Base-by-base conservation (phyloP, 2,329 filamentous ascomycete species). In the Stagonosporopsis cucurbitacearum region DNA sequence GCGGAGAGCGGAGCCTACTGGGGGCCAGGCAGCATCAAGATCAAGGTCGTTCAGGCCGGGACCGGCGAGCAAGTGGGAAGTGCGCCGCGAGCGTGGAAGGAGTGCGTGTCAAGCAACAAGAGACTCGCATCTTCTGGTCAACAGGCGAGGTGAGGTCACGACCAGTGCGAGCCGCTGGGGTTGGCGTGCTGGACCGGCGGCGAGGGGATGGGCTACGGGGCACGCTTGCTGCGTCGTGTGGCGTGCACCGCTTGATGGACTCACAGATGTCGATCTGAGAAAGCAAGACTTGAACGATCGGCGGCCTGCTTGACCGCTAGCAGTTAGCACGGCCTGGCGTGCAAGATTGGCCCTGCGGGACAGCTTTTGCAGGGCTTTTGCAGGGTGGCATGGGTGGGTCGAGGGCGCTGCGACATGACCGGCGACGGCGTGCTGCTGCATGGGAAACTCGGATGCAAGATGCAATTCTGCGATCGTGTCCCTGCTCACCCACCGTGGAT, bases 211-310 rank as follows among this genome's bases (percentile, higher is more conserved):
- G 46, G 53, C 28, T 47, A 56, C 53, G 28, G 47, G 47, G n/a
- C 19, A 43, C 53, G 46, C 47, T 50, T 46, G 42, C 50, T 50
- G 47, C 53, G 47, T 46, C 19, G 52, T 55, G 46, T 50, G 53
- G 53, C 53, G 50, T 50, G 52, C 42, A 50, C 45, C 50, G 57
- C 57, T 63, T 65, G 59, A 62, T 64, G 61, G 43, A 45, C 55
- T 51, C 49, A 43, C 40, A 51, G 39, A 50, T 54, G 63, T 57
- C 63, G 63, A 66, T 66, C 63, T 36, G 40, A 53, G 39, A 41
- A 39, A 50, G 44, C 56, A 41, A 37, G 41, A 47, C 42, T 50
- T 26, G 39, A 54, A 35, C 4, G 63, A 66, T 66, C 63, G 62
- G 48, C 63, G 52, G 55, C 54, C 43, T 50, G 17, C 48, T 50